phyloP scores from a whole-genome alignment of 2,329 filamentous ascomycete genomes.

The Ceratocystis cubensis region DNA sequence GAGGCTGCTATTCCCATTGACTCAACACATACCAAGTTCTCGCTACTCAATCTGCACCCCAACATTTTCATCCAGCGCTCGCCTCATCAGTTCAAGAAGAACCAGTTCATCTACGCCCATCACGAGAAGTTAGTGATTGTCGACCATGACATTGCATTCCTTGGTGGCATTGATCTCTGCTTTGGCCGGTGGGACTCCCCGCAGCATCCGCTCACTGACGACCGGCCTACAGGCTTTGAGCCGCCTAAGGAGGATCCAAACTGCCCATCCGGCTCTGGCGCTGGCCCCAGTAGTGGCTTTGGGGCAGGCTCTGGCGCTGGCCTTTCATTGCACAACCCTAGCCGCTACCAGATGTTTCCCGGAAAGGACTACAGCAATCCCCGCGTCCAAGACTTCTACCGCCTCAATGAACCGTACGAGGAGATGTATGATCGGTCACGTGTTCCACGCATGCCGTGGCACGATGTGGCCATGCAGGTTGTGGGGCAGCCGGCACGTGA shows the following conservation, averaged over 20 bases:
- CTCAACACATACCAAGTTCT: constrained; percentile 96
- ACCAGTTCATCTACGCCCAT: constrained; percentile 98
- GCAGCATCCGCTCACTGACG: constrained; percentile 79
- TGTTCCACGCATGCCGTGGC: constrained; percentile 93
- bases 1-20: constrained; percentile 96
- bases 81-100: constrained; percentile 95
- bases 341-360: constrained; percentile 91
- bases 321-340: constrained; percentile 60
- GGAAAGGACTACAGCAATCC: constrained; percentile 98
- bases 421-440: constrained; percentile 95
- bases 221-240: constrained; percentile 92
- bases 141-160: constrained; percentile 89
- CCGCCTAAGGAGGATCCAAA: constrained; percentile 31
- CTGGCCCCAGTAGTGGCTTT: neutral
- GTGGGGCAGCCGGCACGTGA: constrained; percentile 92
- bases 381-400: constrained; percentile 87
- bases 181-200: constrained; percentile 97
- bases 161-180: constrained; percentile 90
- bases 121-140: constrained; percentile 97
- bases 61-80: constrained; percentile 95
- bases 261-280: neutral
- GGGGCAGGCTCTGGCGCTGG: constrained; percentile 30
- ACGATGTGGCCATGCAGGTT: constrained; percentile 95
- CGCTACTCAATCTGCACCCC: constrained; percentile 82
- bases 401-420: constrained; percentile 85